Conservation (phyloP, 306 rosid species). For the Cucumis cinereus region DNA sequence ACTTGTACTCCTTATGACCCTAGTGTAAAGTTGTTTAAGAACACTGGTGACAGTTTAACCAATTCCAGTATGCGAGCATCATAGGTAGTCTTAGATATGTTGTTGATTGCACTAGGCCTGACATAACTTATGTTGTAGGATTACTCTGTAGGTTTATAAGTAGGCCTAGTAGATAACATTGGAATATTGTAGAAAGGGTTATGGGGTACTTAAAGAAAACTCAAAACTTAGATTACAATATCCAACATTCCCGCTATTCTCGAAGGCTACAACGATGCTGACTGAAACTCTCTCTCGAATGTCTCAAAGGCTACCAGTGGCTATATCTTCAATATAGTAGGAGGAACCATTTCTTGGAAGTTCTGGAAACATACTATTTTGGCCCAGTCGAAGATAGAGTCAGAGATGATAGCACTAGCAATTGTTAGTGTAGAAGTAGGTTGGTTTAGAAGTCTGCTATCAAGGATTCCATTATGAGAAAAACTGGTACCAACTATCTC, state of each 20-base stretch:
- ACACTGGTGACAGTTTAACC: not conserved
- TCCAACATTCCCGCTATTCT: not conserved
- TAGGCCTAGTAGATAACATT: too few species aligned
- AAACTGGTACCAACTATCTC: not conserved
- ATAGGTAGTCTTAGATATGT: not conserved
- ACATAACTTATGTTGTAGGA: too few species aligned
- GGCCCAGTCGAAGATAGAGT: too few species aligned
- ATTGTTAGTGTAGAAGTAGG: not conserved
- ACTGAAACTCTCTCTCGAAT: not conserved
- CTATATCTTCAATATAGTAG: not conserved
- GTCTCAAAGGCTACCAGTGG: not conserved
- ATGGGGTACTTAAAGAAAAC: too few species aligned
- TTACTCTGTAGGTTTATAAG: too few species aligned
- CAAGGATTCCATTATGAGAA: not conserved
- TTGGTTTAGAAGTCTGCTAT: not conserved
- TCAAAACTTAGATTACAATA: not conserved
- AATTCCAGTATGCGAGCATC: not conserved
- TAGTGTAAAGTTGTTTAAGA: not conserved
- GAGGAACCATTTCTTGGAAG: too few species aligned
- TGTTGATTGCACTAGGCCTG: too few species aligned
- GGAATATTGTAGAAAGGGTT: too few species aligned
- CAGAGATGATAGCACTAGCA: too few species aligned
- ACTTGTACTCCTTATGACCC: not conserved
- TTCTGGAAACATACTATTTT: too few species aligned
- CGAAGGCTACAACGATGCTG: not conserved